Base-by-base conservation (phyloP, 2,329 filamentous ascomycete species). In the Paramyrothecium roridum region DNA sequence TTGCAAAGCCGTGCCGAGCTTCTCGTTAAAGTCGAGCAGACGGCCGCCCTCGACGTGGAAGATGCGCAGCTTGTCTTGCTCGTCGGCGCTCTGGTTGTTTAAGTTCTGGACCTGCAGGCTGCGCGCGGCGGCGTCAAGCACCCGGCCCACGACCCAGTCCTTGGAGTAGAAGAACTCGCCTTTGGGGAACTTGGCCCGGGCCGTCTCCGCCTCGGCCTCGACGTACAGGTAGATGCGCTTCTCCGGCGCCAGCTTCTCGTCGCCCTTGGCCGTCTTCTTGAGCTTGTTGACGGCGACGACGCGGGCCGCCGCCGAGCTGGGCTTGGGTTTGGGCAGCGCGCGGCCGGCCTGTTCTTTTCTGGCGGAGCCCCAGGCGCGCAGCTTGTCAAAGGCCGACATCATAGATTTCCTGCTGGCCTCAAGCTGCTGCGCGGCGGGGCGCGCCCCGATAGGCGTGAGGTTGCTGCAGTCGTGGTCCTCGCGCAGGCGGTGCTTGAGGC, bases 41-140 rank as follows among this genome's bases (percentile, higher is more conserved):
- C 91, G 79, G 0, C 95, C 95, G 0, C 89, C 90, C 68, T 99
- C 93, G 1, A 99, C 90, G 69, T 98, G 93, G 67, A 96, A 99
- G 0, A 99, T 86, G 10, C 95, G 78, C 61, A 99, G 70, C 71
- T 89, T 89, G 56, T 92, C 87, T 68, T 89, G 86, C 75, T 96
- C 91, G 13, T 87, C 82, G 3, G 81, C 83, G 1, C 85, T 87
- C 63, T 88, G 81, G 65, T 96, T 96, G 67, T 96, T 96, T 59
- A 93, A 73, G 62, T 96, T 96, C 66, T 89, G 82, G 10, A 96
- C 86, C 73, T 93, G 90, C 56, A 96, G 70, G 55, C 83, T 82
- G 71, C 83, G 87, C 0, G 91, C 91, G 17, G 91, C 91, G 6
- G 87, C 82, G 68, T 96, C 91, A 53, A 96, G 74, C 20, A 95